These are phyloP conservation scores for Penicillium crustosum DNA, from an alignment of 2,329 filamentous ascomycete genomes.

Conservation along the genomic window DNA sequence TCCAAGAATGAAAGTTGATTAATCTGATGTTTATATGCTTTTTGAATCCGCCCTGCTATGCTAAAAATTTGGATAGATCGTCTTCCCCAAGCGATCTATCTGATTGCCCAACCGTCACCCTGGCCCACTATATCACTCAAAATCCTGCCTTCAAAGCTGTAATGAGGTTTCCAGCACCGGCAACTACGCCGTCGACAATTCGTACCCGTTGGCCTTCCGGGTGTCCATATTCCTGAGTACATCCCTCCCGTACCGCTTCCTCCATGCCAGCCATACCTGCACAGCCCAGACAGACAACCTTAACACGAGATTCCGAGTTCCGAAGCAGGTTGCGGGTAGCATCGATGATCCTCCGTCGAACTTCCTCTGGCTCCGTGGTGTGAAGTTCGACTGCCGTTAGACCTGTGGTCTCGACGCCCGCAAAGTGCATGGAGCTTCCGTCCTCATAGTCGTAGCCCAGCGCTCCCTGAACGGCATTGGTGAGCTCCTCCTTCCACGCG, in stretches of 20 bases:
- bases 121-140: slow-evolving; percentile 14
- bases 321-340: slow-evolving; percentile 67
- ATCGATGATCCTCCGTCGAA: slow-evolving; percentile 64
- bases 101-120: neutral
- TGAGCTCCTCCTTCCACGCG: slow-evolving; percentile 76
- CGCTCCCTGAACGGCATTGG: slow-evolving; percentile 62
- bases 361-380: slow-evolving; percentile 61
- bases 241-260: slow-evolving; percentile 68
- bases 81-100: neutral
- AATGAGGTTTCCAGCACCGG: slow-evolving; percentile 39
- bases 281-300: slow-evolving; percentile 79
- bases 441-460: slow-evolving; percentile 53
- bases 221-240: slow-evolving; percentile 63
- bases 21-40: neutral
- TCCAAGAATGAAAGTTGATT: neutral
- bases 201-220: slow-evolving; percentile 59
- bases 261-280: slow-evolving; percentile 89
- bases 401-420: slow-evolving; percentile 79
- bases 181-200: slow-evolving; percentile 69
- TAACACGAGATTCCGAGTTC: slow-evolving; percentile 51
- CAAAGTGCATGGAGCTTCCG: slow-evolving; percentile 57
- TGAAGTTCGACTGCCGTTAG: slow-evolving; percentile 79
- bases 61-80: neutral
- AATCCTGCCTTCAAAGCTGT: slow-evolving; percentile 41
- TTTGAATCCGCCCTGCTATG: neutral